Evolutionary conservation across 2,329 filamentous ascomycete genomes (phyloP).

Genomic region (Botrytis cinerea): DNA sequence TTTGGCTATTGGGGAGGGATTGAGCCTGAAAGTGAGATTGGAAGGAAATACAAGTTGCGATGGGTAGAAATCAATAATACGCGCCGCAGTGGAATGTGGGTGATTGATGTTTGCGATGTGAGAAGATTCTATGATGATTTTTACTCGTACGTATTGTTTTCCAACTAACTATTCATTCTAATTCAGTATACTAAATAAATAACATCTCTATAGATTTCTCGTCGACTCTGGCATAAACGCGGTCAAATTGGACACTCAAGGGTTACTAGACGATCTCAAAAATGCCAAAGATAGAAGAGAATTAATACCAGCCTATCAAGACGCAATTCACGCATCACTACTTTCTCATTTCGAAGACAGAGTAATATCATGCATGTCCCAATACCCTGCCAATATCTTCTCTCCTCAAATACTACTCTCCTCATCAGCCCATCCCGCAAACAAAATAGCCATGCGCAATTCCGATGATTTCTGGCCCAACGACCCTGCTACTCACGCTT

Average conservation of each 20-base stretch:
- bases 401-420: conserved; percentile 23
- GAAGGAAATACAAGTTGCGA: conserved; percentile 25
- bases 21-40: conserved; percentile 24
- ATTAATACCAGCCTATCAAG: conserved; percentile 25
- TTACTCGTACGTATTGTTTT: conserved; percentile 22
- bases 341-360: conserved; percentile 24
- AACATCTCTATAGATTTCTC: conserved; percentile 23
- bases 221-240: conserved; percentile 24
- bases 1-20: conserved; percentile 30
- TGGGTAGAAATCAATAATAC: conserved; percentile 24
- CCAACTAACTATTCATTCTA: too few relatives aligned
- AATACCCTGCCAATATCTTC: conserved; percentile 26
- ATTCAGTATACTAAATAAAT: too few relatives aligned
- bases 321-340: conserved; percentile 23
- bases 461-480: conserved; percentile 31
- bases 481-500: conserved; percentile 26
- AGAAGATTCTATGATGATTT: conserved; percentile 28
- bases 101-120: conserved; percentile 25
- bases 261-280: conserved; percentile 24
- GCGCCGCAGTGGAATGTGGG: conserved; percentile 23
- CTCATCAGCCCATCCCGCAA: background rate
- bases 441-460: conserved; percentile 25
- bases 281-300: background rate
- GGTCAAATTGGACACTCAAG: conserved; percentile 29
- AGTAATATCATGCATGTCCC: conserved; percentile 31